A percentile compares a stretch with the other conserved stretches of the same genome.
phyloP scores from a whole-genome alignment of 768 basidiomycete genomes.

The Mycena sanguinolenta region DNA sequence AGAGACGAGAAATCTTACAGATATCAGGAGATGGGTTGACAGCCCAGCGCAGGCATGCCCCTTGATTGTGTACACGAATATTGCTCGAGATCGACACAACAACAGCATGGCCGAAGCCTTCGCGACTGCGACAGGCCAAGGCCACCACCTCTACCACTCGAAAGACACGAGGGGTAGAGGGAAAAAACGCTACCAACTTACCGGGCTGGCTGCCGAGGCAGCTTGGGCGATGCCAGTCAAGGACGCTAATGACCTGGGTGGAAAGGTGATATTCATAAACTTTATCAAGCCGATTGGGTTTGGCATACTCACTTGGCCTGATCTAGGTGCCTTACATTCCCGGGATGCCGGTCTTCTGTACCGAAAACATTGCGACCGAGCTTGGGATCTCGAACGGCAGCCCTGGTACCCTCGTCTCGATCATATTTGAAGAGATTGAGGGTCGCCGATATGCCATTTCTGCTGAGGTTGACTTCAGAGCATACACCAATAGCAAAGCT shows the following conservation, averaged over 20 bases:
- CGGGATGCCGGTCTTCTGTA: conserved; percentile 29
- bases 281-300: too few relatives aligned
- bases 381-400: conserved; percentile 30
- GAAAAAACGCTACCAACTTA: not conserved
- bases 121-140: too few relatives aligned
- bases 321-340: conserved; percentile 16
- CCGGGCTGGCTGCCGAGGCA: conserved; percentile 21
- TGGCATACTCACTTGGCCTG: too few relatives aligned
- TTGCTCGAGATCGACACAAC: too few relatives aligned
- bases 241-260: conserved; percentile 27
- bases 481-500: not conserved
- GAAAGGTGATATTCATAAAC: not conserved
- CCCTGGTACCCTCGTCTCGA: not conserved
- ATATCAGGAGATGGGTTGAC: too few relatives aligned
- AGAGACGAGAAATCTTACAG: too few relatives aligned
- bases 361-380: conserved; percentile 27
- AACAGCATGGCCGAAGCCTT: too few relatives aligned
- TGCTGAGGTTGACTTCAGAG: not conserved
- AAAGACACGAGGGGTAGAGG: conserved; percentile 20
- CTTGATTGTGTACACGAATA: conserved; percentile 26
- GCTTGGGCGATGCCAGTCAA: conserved; percentile 23
- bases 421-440: too few relatives aligned
- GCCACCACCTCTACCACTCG: conserved; percentile 3
- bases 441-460: too few relatives aligned
- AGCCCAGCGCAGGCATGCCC: conserved; percentile 4